These are phyloP conservation scores for Vaccinium myrtillus DNA, from an alignment of 148 eudicot genomes.

Conservation along the genomic window DNA sequence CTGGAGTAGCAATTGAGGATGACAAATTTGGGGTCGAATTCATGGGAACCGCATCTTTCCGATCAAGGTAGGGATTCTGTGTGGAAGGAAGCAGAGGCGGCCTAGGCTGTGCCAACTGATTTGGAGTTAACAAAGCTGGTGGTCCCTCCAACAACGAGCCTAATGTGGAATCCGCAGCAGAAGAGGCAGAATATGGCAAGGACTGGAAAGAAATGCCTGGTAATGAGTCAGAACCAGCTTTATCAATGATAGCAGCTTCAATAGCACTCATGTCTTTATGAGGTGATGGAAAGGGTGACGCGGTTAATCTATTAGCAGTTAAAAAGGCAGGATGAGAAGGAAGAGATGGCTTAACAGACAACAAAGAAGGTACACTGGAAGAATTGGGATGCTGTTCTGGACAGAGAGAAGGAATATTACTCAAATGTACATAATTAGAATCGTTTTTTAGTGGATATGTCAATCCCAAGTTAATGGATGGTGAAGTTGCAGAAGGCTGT, in stretches of 20 bases:
- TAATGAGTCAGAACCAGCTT: constrained; percentile 20
- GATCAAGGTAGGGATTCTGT: constrained; percentile 14
- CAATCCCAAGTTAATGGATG: constrained; percentile 1
- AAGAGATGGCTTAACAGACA: constrained; percentile 19
- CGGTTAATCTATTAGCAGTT: constrained; percentile 18
- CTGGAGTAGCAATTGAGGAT: constrained; percentile 16
- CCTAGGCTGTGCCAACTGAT: constrained; percentile 30
- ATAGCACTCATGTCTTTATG: constrained; percentile 12
- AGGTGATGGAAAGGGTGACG: constrained; percentile 15
- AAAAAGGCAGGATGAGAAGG: constrained; percentile 20
- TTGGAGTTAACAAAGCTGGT: constrained; percentile 24
- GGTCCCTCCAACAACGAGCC: constrained; percentile 17
- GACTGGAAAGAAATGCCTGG: constrained; percentile 21
- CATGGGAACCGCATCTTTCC: constrained; percentile 16
- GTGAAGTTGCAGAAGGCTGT: constrained; percentile 13
- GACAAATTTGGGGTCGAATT: constrained; percentile 23
- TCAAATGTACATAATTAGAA: constrained; percentile 18
- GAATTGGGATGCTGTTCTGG: constrained; percentile 19
- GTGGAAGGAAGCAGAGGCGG: constrained; percentile 13
- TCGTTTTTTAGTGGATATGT: constrained; percentile 9
- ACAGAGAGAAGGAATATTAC: constrained; percentile 13
- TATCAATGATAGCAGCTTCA: constrained; percentile 17
- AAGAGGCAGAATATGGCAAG: constrained; percentile 24
- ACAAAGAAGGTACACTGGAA: constrained; percentile 16
- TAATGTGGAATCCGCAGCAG: constrained; percentile 18